These are phyloP conservation scores for Uronychia setigera DNA, from an alignment of 73 alveolate genomes.

Conservation along the genomic window DNA sequence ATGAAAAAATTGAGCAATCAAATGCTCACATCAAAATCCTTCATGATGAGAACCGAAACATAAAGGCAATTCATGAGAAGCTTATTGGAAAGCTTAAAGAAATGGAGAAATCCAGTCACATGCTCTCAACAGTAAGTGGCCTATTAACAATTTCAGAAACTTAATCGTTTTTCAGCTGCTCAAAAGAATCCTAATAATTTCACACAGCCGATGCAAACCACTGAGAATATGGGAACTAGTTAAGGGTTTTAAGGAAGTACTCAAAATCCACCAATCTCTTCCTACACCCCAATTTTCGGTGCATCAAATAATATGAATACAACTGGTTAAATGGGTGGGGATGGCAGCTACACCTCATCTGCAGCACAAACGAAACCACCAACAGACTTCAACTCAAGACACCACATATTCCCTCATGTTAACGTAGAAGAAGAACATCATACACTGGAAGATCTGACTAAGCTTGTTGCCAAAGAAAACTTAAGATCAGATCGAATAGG, in stretches of 20 bases:
- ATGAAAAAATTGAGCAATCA: conserved; percentile 36
- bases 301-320: too few species aligned
- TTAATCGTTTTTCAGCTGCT: too few species aligned
- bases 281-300: too few species aligned
- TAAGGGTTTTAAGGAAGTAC: too few species aligned
- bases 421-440: not conserved
- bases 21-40: conserved; percentile 3
- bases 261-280: too few species aligned
- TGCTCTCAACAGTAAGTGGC: not conserved
- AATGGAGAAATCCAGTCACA: not conserved
- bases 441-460: not conserved
- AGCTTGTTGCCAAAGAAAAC: not conserved
- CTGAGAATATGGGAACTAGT: not conserved
- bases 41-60: conserved; percentile 18
- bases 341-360: too few species aligned
- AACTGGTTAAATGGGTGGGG: too few species aligned
- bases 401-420: too few species aligned
- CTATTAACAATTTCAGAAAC: not conserved
- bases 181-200: too few species aligned
- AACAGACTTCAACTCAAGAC: too few species aligned
- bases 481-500: not conserved
- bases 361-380: too few species aligned
- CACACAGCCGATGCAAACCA: too few species aligned
- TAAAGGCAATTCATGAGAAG: conserved; percentile 25
- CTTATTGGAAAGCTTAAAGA: conserved; percentile 9